Base-by-base conservation (phyloP, 83 land plant species). In the Diphasiastrum complanatum region DNA sequence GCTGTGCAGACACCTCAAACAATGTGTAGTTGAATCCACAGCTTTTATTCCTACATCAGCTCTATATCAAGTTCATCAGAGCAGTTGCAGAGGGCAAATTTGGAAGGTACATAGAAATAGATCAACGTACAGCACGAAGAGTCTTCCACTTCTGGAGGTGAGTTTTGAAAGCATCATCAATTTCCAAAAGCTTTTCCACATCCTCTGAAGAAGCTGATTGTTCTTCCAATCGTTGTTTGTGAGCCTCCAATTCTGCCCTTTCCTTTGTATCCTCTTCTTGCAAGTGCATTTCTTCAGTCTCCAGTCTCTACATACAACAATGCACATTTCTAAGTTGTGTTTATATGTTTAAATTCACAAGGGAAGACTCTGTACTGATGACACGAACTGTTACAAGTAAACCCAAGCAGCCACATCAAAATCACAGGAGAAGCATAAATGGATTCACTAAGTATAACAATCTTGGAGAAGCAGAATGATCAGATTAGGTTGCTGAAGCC, bases 121-220 rank as follows among this genome's bases (percentile, higher is more conserved):
- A 30, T 37, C 64, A 61, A 43, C 55, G 27, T 64, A 65, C 68
- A 46, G 19, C 52, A 38, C 68, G 68, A 34, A 49, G 16, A 34
- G 46, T 27, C 40, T 27, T 52, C 61, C 58, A 49, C 45, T 65
- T 65, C 18, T 51, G 30, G 5, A 65, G 50, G 36, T 65, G 59
- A 10, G 59, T 45, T 11, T 65, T 55, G 28, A 35, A 65, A 25
- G 59, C 45, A 30, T 25, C 18, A 47, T 65, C 59, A n/a, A 53
- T 47, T 52, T 65, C 68, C 8, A 59, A 56, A 34, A 38, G 56
- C 24, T 18, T 45, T 27, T 65, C 68, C 12, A 22, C 41, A 34
- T 65, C 61, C 12, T 52, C 68, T 36, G 68, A 45, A 22, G 48
- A 33, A 36, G 36, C 29, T 6, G 14, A 14, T 36, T 34, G 68